Percentiles rank a stretch among this genome's conserved stretches.
Conservation (phyloP, 1,284 basidiomycete species). For the Boletus smithii region DNA sequence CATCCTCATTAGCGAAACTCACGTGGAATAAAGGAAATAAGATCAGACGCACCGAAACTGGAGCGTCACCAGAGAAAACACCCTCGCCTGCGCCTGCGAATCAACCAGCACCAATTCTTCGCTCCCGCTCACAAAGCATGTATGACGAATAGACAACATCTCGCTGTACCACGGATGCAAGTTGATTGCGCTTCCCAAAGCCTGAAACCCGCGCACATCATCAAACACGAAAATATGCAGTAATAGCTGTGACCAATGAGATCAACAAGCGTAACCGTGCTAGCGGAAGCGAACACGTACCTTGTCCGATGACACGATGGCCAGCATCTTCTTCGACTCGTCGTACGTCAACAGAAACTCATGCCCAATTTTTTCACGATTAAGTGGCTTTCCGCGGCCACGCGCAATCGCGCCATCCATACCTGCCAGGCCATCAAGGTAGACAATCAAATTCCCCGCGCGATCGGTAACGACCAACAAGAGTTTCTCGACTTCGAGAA, state of each 20-base stretch:
- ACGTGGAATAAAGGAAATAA: background rate
- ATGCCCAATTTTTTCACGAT: constrained; percentile 45
- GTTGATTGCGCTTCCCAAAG: constrained; percentile 39
- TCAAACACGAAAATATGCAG: constrained; percentile 47
- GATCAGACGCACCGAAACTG: constrained; percentile 44
- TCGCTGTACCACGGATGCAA: constrained; percentile 44
- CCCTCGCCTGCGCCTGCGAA: constrained; percentile 36
- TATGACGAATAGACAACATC: constrained; percentile 28
- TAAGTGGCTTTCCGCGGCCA: constrained; percentile 34
- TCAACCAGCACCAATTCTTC: constrained; percentile 53
- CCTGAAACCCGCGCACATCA: constrained; percentile 36
- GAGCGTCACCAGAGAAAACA: constrained; percentile 49
- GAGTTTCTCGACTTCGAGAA: constrained; percentile 39
- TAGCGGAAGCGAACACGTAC: constrained; percentile 23
- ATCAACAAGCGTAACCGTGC: background rate
- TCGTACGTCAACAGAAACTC: constrained; percentile 46
- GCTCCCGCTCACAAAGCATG: constrained; percentile 38
- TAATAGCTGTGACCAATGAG: constrained; percentile 24
- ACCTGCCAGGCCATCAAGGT: constrained; percentile 35
- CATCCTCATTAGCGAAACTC: background rate
- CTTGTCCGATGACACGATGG: constrained; percentile 41
- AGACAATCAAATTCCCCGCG: constrained; percentile 36
- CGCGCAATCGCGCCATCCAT: constrained; percentile 36
- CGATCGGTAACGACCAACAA: constrained; percentile 42
- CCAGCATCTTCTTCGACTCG: constrained; percentile 46